Evolutionary conservation across 2,329 filamentous ascomycete genomes (phyloP).

Genomic region (Trichoderma arundinaceum): DNA sequence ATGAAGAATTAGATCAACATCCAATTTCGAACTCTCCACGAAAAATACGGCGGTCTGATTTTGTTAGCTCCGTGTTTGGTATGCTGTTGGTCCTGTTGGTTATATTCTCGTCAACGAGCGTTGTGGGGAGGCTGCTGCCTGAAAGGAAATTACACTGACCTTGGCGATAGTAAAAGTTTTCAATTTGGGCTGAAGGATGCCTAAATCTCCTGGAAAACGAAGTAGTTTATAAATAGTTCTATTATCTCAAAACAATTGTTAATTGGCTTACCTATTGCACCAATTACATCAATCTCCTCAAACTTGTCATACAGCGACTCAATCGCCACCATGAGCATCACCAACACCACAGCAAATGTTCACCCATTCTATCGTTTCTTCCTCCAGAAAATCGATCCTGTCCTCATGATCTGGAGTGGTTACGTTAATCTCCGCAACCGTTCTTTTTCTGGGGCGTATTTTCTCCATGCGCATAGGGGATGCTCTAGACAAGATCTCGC

Average conservation of each 20-base stretch:
- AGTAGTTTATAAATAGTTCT: background rate
- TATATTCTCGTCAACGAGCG: background rate
- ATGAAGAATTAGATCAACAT: no score
- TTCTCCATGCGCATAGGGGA: background rate
- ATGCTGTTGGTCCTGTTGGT: background rate
- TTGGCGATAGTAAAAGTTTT: background rate
- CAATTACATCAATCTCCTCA: background rate
- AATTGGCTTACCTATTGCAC: no score
- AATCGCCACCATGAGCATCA: slow-evolving; percentile 5
- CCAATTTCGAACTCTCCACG: no score
- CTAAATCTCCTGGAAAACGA: background rate
- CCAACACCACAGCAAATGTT: slow-evolving; percentile 17
- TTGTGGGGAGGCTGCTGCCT: slow-evolving; percentile 17
- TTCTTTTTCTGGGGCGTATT: background rate
- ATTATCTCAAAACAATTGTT: no score
- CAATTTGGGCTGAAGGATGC: background rate
- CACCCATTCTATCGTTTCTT: slow-evolving; percentile 35
- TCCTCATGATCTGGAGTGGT: slow-evolving; percentile 35
- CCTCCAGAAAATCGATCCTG: slow-evolving; percentile 37
- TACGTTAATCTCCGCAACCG: slow-evolving; percentile 33
- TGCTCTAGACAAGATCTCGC: slow-evolving; percentile 25
- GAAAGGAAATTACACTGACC: background rate
- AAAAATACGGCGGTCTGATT: no score
- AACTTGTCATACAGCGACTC: background rate
- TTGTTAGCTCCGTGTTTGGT: no score